phyloP scores from a whole-genome alignment of 768 basidiomycete genomes.

The Lepiota venenata region DNA sequence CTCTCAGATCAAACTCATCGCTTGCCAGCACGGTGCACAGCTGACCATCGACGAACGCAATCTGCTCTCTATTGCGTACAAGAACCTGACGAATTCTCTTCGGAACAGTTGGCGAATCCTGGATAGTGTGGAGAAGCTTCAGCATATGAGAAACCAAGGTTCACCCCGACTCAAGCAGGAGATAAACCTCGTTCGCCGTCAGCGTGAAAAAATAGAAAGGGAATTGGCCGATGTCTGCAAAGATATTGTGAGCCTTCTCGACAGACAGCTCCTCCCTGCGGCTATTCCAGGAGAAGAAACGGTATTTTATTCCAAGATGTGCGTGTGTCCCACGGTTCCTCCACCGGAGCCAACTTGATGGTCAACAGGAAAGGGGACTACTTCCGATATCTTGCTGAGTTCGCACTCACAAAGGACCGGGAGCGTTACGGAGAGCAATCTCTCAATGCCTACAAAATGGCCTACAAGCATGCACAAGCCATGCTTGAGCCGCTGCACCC shows the following conservation, averaged over 20 bases:
- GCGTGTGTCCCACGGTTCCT: conserved; percentile 19
- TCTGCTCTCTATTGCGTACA: conserved; percentile 86
- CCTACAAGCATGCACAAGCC: conserved; percentile 77
- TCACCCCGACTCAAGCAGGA: conserved; percentile 43
- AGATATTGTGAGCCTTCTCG: conserved; percentile 72
- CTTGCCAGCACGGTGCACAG: conserved; percentile 61
- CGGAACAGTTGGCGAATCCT: conserved; percentile 85
- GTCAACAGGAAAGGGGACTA: conserved; percentile 62
- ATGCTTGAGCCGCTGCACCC: conserved; percentile 80
- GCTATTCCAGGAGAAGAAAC: conserved; percentile 78
- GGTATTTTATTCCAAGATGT: conserved; percentile 92
- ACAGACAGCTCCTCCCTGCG: conserved; percentile 38
- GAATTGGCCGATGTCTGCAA: conserved; percentile 77
- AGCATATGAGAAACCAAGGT: conserved; percentile 38
- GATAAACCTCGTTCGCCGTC: conserved; percentile 62
- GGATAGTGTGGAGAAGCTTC: conserved; percentile 71
- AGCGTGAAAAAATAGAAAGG: conserved; percentile 72
- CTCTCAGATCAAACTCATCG: conserved; percentile 72
- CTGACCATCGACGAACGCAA: conserved; percentile 86
- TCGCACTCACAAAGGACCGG: conserved; percentile 68
- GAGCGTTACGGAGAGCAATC: conserved; percentile 70
- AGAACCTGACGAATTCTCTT: conserved; percentile 82
- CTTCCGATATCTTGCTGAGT: conserved; percentile 88
- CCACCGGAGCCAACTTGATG: background rate
- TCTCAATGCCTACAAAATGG: conserved; percentile 80